Conservation (phyloP, 2,329 filamentous ascomycete genomes). For the Lachnellula occidentalis region DNA sequence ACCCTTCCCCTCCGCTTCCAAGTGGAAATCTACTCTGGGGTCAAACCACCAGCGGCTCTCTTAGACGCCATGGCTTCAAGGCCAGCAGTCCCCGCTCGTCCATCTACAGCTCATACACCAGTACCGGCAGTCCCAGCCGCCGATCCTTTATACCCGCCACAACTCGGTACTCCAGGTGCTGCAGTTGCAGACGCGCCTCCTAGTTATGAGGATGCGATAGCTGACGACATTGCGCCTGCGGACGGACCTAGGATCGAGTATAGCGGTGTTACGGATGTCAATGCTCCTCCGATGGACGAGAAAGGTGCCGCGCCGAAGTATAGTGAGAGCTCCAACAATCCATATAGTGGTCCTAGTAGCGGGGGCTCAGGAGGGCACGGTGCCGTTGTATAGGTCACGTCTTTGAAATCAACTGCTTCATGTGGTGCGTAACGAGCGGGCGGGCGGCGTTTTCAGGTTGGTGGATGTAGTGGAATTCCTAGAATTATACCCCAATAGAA, state of each 20-base stretch:
- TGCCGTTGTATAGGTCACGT: too few species aligned
- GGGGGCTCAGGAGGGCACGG: background rate
- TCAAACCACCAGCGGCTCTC: constrained; percentile 72
- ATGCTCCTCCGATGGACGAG: constrained; percentile 39
- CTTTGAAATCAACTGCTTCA: too few species aligned
- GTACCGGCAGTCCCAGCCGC: constrained; percentile 28
- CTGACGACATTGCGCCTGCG: constrained; percentile 65
- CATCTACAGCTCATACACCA: constrained; percentile 23
- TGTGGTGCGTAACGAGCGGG: too few species aligned
- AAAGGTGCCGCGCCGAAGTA: constrained; percentile 15
- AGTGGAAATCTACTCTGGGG: constrained; percentile 80
- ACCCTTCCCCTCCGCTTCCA: constrained; percentile 74
- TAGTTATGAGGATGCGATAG: constrained; percentile 91
- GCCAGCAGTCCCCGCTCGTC: constrained; percentile 9
- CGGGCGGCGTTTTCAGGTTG: too few species aligned
- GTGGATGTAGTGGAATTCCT: too few species aligned
- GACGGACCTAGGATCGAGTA: constrained; percentile 67
- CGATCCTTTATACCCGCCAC: constrained; percentile 55
- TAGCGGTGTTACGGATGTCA: constrained; percentile 57
- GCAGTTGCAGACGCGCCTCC: constrained; percentile 73
- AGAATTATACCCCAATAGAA: too few species aligned
- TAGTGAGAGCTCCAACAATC: background rate
- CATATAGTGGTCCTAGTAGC: background rate
- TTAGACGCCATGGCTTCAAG: constrained; percentile 54
- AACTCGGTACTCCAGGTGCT: constrained; percentile 42